A percentile compares a stretch with the other conserved stretches of the same genome.
phyloP scores from a whole-genome alignment of 208 protist species.

The Trichomonas gallinae region DNA sequence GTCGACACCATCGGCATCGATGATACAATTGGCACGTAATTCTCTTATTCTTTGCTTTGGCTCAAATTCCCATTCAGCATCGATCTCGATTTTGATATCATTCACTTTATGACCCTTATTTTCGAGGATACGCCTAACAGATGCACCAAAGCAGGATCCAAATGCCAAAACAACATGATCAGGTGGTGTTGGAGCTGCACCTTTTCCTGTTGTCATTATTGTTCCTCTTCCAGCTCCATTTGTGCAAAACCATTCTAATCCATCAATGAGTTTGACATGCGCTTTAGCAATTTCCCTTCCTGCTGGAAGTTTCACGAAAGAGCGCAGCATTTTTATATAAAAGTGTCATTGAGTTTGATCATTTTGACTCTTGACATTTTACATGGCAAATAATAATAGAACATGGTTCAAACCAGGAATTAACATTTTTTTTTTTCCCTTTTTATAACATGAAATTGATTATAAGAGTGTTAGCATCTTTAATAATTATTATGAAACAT shows the following conservation, averaged over 20 bases:
- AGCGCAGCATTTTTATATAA: background rate
- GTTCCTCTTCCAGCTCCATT: background rate
- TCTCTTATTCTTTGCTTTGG: background rate
- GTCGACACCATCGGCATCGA: background rate
- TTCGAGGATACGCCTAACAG: background rate
- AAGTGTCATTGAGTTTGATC: too few species aligned
- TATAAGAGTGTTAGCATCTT: too few species aligned
- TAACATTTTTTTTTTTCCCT: too few species aligned
- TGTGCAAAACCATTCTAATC: background rate
- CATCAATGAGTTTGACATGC: background rate
- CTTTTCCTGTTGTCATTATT: background rate
- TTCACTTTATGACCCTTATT: background rate
- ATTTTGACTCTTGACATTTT: too few species aligned
- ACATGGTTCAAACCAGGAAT: too few species aligned
- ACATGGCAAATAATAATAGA: too few species aligned
- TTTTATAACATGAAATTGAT: too few species aligned
- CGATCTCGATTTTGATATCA: background rate
- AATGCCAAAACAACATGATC: background rate
- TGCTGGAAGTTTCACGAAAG: background rate
- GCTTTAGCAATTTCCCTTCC: background rate
- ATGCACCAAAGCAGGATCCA: background rate
- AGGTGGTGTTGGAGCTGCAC: background rate
- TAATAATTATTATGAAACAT: too few species aligned
- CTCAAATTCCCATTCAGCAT: background rate
- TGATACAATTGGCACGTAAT: background rate